phyloP scores from a whole-genome alignment of 2,329 filamentous ascomycete genomes.

The Penicillium italicum region DNA sequence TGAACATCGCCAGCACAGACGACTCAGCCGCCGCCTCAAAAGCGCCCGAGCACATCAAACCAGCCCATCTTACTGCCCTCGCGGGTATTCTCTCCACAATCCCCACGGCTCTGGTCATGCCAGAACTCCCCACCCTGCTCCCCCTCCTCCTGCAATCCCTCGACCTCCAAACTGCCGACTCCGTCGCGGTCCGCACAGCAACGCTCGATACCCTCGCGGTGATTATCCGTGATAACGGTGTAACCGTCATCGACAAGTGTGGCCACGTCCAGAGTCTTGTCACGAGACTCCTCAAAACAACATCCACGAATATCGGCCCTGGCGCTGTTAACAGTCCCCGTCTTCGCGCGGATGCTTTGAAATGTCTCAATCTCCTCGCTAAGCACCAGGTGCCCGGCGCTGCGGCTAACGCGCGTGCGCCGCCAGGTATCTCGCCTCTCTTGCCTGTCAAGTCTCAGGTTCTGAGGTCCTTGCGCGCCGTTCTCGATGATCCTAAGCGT shows the following conservation, averaged over 20 bases:
- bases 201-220: conserved; percentile 58
- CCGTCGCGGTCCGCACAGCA: conserved; percentile 55
- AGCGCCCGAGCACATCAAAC: conserved; percentile 44
- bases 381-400: conserved; percentile 22
- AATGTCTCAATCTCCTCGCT: conserved; percentile 40
- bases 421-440: conserved; percentile 43
- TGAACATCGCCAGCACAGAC: conserved; percentile 36
- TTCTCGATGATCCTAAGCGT: conserved; percentile 61
- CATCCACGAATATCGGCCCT: conserved; percentile 19
- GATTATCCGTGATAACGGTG: conserved; percentile 56
- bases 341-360: conserved; percentile 36
- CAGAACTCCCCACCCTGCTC: conserved; percentile 55
- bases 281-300: conserved; percentile 52
- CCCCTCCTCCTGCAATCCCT: conserved; percentile 62
- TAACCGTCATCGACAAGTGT: conserved; percentile 47
- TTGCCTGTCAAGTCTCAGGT: conserved; percentile 57
- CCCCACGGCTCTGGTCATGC: conserved; percentile 57
- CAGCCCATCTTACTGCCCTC: conserved; percentile 61
- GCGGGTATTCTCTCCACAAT: conserved; percentile 60
- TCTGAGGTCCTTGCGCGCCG: conserved; percentile 51
- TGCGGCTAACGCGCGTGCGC: conserved; percentile 24
- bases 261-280: conserved; percentile 59
- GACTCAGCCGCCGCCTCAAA: conserved; percentile 25
- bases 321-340: conserved; percentile 24
- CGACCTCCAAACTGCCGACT: conserved; percentile 49